These are phyloP conservation scores for Physcomitrellopsis africana DNA, from an alignment of 225 moss, liverwort and hornwort species.

Conservation along the genomic window DNA sequence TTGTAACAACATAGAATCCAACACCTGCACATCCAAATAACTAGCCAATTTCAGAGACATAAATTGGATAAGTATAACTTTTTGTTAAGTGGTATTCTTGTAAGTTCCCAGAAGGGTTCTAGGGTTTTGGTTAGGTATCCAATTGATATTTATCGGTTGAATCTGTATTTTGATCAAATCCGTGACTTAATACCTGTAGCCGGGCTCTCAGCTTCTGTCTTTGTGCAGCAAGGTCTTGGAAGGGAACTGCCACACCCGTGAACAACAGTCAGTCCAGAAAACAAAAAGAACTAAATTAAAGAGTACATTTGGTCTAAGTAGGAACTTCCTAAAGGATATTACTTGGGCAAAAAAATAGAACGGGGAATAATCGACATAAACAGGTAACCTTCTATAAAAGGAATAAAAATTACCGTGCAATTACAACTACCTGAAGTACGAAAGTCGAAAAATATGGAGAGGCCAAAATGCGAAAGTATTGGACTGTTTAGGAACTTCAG, in stretches of 20 bases:
- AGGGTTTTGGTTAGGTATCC: not conserved
- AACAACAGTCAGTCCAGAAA: slow-evolving; percentile 21
- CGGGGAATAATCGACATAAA: not conserved
- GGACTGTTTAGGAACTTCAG: not conserved
- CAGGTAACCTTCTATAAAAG: not conserved
- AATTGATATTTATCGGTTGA: not conserved
- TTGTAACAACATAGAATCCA: slow-evolving; percentile 84
- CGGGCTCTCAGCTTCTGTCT: slow-evolving; percentile 60
- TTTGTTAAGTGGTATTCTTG: not conserved
- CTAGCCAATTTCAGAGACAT: slow-evolving; percentile 10
- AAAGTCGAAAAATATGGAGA: slow-evolving; percentile 3
- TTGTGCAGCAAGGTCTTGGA: slow-evolving; percentile 71
- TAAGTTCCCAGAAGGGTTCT: not conserved
- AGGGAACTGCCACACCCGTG: slow-evolving; percentile 53
- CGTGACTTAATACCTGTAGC: slow-evolving; percentile 42
- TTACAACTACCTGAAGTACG: slow-evolving; percentile 5
- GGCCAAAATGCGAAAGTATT: slow-evolving; percentile 1
- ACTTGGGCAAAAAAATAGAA: not conserved
- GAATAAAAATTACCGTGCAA: slow-evolving; percentile 7
- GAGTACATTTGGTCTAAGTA: slow-evolving; percentile 8
- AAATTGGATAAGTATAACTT: slow-evolving; percentile 13
- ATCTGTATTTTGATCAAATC: slow-evolving; percentile 5
- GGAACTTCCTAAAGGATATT: not conserved
- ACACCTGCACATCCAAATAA: slow-evolving; percentile 57
- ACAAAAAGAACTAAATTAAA: not conserved